Percentiles rank a stretch among this genome's conserved stretches.
These are phyloP conservation scores for Thelonectria blattea DNA, from an alignment of 2,329 filamentous ascomycete species.

Conservation along the genomic window DNA sequence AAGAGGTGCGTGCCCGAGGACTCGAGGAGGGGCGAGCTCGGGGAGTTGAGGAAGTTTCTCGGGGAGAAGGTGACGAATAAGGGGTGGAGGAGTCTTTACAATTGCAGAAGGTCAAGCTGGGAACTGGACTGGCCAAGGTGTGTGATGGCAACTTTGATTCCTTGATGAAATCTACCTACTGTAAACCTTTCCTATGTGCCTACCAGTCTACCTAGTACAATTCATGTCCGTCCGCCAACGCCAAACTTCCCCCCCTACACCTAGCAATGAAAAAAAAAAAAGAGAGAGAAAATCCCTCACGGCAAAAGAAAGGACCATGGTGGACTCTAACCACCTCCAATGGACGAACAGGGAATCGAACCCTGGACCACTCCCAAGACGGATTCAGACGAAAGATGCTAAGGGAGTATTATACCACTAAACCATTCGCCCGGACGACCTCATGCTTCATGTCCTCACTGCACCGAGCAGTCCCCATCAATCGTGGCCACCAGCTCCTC, in stretches of 20 bases:
- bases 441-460: neutral
- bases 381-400: neutral
- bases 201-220: neutral
- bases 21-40: too few relatives aligned
- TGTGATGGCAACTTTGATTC: neutral
- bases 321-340: neutral
- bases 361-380: conserved; percentile 9
- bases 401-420: conserved; percentile 10
- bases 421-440: conserved; percentile 8
- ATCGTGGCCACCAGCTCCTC: neutral
- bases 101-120: too few relatives aligned
- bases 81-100: too few relatives aligned
- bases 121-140: too few relatives aligned
- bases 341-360: conserved; percentile 14
- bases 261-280: neutral
- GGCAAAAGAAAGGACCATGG: conserved; percentile 4
- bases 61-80: too few relatives aligned
- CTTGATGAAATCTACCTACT: neutral
- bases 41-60: too few relatives aligned
- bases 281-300: neutral
- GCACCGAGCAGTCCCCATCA: conserved; percentile 9
- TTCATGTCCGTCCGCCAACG: neutral
- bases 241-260: neutral
- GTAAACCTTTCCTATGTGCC: neutral
- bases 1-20: too few relatives aligned